Evolutionary conservation across 2,329 filamentous ascomycete species (phyloP).

Genomic region (Leptosphaerulina australis): DNA sequence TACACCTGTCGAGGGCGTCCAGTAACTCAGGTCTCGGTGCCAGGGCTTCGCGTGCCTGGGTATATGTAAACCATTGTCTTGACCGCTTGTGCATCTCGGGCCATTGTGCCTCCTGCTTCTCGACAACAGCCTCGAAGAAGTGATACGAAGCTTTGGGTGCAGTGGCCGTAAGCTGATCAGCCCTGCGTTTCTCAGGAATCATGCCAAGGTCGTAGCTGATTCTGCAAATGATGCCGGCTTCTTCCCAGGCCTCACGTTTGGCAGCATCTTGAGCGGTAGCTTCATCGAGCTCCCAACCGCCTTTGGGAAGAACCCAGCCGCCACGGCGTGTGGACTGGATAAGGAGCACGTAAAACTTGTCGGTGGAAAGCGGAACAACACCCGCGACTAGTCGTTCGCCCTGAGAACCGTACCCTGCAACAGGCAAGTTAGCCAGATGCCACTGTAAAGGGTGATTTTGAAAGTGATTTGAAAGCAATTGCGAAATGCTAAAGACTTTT

Average conservation of each 20-base stretch:
- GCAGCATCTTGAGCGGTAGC: slow-evolving; percentile 81
- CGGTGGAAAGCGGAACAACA: slow-evolving; percentile 84
- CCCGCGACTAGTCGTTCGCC: slow-evolving; percentile 95
- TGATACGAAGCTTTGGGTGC: slow-evolving; percentile 79
- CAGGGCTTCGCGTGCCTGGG: slow-evolving; percentile 78
- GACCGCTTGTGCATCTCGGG: slow-evolving; percentile 92
- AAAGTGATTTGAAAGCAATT: slow-evolving; percentile 4
- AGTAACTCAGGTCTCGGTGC: slow-evolving; percentile 82
- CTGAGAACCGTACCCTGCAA: slow-evolving; percentile 87
- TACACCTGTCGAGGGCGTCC: slow-evolving; percentile 83
- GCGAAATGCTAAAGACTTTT: slow-evolving; percentile 15
- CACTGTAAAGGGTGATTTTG: slow-evolving; percentile 6
- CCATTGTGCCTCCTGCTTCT: slow-evolving; percentile 84
- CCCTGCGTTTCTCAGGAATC: slow-evolving; percentile 78
- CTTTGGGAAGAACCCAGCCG: slow-evolving; percentile 96
- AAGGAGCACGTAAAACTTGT: slow-evolving; percentile 86
- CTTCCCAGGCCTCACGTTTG: slow-evolving; percentile 94
- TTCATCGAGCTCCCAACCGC: slow-evolving; percentile 97
- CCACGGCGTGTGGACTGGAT: slow-evolving; percentile 91
- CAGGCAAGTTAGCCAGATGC: slow-evolving; percentile 20
- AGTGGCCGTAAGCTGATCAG: slow-evolving; percentile 57
- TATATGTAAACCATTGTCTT: slow-evolving; percentile 87
- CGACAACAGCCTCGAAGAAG: slow-evolving; percentile 88
- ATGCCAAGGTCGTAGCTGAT: slow-evolving; percentile 85
- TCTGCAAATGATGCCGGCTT: slow-evolving; percentile 87